Evolutionary conservation across 768 basidiomycete genomes (phyloP).

Genomic region (Agaricus bisporus): DNA sequence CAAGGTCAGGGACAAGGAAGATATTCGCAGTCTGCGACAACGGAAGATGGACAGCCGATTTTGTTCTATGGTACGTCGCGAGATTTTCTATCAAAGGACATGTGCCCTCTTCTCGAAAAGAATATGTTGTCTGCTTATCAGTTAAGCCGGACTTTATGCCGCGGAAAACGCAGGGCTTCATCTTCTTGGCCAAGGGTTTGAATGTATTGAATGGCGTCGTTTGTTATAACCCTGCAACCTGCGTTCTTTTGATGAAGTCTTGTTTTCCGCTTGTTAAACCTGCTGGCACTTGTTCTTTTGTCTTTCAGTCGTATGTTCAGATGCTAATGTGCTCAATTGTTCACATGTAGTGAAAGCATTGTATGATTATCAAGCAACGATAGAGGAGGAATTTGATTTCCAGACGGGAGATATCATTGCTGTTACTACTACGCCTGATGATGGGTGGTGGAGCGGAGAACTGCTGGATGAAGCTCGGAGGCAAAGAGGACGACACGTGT

Average conservation of each 20-base stretch:
- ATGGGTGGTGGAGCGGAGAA: constrained; percentile 97
- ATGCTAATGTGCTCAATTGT: background rate
- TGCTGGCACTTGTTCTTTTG: background rate
- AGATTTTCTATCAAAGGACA: background rate
- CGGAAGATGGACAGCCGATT: constrained; percentile 77
- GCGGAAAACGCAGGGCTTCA: too few species aligned
- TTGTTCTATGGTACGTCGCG: constrained; percentile 76
- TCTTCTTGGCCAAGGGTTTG: background rate
- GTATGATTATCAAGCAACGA: constrained; percentile 80
- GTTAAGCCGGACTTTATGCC: too few species aligned
- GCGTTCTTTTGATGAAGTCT: too few species aligned
- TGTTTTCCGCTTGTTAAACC: too few species aligned
- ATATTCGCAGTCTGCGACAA: constrained; percentile 40
- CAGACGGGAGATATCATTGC: constrained; percentile 93
- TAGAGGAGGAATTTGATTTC: constrained; percentile 95
- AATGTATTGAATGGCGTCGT: background rate
- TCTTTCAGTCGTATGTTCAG: background rate
- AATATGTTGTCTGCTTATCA: too few species aligned
- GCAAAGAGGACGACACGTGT: constrained; percentile 66
- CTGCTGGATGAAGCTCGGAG: constrained; percentile 71
- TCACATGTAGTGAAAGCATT: constrained; percentile 69
- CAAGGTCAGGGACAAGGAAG: constrained; percentile 2
- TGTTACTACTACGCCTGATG: constrained; percentile 88
- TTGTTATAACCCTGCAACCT: background rate
- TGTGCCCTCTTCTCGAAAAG: too few species aligned